phyloP scores from a whole-genome alignment of 2,329 filamentous ascomycete genomes.

The Tolypocladium album region DNA sequence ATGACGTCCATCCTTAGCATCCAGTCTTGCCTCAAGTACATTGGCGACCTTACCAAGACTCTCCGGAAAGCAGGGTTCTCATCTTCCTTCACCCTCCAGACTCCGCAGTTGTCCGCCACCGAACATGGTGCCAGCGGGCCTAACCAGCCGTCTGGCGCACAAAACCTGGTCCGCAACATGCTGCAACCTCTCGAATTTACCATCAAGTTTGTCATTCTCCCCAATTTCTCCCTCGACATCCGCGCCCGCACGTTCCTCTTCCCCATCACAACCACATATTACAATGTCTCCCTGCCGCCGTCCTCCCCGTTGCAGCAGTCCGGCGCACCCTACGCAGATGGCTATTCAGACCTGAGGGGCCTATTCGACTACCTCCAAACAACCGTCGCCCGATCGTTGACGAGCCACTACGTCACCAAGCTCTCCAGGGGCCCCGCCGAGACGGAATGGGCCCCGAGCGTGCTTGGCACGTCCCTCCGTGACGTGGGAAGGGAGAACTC shows the following conservation, averaged over 20 bases:
- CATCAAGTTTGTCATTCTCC: constrained; percentile 35
- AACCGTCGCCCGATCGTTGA: constrained; percentile 29
- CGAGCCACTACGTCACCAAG: constrained; percentile 20
- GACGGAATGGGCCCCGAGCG: constrained; percentile 17
- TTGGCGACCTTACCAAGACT: constrained; percentile 30
- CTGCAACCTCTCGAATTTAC: constrained; percentile 29
- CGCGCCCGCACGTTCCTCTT: constrained; percentile 32
- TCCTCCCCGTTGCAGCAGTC: constrained; percentile 21
- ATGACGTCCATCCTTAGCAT: constrained; percentile 32
- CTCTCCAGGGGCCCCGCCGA: constrained; percentile 4
- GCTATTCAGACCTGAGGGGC: constrained; percentile 32
- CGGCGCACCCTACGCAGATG: constrained; percentile 32
- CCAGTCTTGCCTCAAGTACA: constrained; percentile 25
- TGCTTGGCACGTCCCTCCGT: constrained; percentile 21
- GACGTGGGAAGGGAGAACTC: constrained; percentile 14
- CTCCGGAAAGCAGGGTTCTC: constrained; percentile 36
- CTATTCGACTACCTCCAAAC: constrained; percentile 35
- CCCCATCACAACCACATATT: constrained; percentile 33
- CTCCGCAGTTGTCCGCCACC: constrained; percentile 19
- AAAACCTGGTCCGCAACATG: constrained; percentile 31
- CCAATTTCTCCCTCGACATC: constrained; percentile 29
- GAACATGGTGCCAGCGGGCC: constrained; percentile 17
- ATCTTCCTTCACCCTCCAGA: constrained; percentile 30
- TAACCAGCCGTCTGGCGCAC: constrained; percentile 28
- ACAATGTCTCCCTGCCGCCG: constrained; percentile 28